Conservation (phyloP, 768 basidiomycete species). For the Kwoniella botswanensis region DNA sequence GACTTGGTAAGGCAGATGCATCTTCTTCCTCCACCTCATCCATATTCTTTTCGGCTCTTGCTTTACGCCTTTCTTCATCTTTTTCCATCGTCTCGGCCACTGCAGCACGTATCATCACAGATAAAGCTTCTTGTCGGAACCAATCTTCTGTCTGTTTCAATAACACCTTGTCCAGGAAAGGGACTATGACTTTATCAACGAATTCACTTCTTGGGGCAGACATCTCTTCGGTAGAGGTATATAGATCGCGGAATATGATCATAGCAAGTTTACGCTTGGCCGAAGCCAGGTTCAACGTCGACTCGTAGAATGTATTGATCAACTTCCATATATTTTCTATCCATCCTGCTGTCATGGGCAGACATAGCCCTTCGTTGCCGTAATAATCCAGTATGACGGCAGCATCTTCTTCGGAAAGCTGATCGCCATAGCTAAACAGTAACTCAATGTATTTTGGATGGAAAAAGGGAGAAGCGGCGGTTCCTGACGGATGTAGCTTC, state of each 20-base stretch:
- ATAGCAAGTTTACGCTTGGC: conserved; percentile 38
- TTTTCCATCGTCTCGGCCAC: conserved; percentile 55
- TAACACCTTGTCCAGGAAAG: conserved; percentile 57
- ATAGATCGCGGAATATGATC: conserved; percentile 54
- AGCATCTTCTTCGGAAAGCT: conserved; percentile 53
- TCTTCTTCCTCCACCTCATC: conserved; percentile 39
- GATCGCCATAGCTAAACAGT: conserved; percentile 55
- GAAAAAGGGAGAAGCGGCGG: conserved; percentile 33
- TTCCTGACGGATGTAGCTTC: conserved; percentile 41
- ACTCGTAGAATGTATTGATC: conserved; percentile 47
- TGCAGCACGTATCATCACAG: conserved; percentile 50
- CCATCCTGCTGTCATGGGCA: conserved; percentile 56
- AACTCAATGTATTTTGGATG: conserved; percentile 54
- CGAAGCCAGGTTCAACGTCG: conserved; percentile 12
- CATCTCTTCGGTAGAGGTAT: conserved; percentile 53
- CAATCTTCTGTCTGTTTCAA: conserved; percentile 50
- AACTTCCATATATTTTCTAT: conserved; percentile 56
- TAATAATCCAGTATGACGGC: conserved; percentile 53
- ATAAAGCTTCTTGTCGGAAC: conserved; percentile 53
- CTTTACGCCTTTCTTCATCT: conserved; percentile 49
- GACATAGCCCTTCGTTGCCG: conserved; percentile 51
- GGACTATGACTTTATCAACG: conserved; percentile 56
- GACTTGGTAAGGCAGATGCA: conserved; percentile 35
- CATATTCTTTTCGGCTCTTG: conserved; percentile 21
- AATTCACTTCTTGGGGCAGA: conserved; percentile 47